phyloP scores from a whole-genome alignment of 345 rosid species.

The Aurinia saxatilis region DNA sequence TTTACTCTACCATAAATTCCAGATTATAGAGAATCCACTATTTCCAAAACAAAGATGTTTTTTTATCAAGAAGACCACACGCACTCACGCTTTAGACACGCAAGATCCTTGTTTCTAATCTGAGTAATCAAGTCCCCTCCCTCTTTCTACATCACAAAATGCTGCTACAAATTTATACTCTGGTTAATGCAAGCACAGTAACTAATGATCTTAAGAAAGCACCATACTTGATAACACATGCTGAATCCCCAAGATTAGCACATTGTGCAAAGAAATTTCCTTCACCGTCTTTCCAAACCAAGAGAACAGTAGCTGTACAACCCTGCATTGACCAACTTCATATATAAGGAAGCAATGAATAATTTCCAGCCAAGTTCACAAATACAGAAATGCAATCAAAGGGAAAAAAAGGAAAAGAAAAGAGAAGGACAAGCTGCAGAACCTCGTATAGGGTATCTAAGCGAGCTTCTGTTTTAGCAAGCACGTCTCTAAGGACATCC shows the following conservation, averaged over 20 bases:
- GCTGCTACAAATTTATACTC: slow-evolving; percentile 17
- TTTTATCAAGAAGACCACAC: slow-evolving; percentile 12
- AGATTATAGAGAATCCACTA: background rate
- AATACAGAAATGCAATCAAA: slow-evolving; percentile 8
- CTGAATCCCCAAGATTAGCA: slow-evolving; percentile 95
- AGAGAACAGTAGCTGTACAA: slow-evolving; percentile 89
- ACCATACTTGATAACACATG: slow-evolving; percentile 74
- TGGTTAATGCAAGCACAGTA: slow-evolving; percentile 4
- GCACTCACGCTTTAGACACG: slow-evolving; percentile 25
- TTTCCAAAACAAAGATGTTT: slow-evolving; percentile 9
- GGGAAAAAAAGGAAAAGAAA: background rate
- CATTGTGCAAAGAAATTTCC: slow-evolving; percentile 67
- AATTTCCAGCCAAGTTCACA: slow-evolving; percentile 12
- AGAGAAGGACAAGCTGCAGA: slow-evolving; percentile 12
- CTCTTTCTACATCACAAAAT: slow-evolving; percentile 24
- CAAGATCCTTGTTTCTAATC: slow-evolving; percentile 25
- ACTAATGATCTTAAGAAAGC: slow-evolving; percentile 14
- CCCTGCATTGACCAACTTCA: slow-evolving; percentile 49
- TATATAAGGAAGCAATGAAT: background rate
- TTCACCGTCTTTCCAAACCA: slow-evolving; percentile 62
- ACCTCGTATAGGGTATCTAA: slow-evolving; percentile 89
- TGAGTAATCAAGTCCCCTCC: slow-evolving; percentile 20
- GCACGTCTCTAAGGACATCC: slow-evolving; percentile 67
- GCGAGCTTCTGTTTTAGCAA: slow-evolving; percentile 76
- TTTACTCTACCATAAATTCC: slow-evolving; percentile 6